Evolutionary conservation across 805 yeast genomes (phyloP), one percentile per base, ranked within the genome.

Genomic region (Zygosaccharomyces lentus): DNA sequence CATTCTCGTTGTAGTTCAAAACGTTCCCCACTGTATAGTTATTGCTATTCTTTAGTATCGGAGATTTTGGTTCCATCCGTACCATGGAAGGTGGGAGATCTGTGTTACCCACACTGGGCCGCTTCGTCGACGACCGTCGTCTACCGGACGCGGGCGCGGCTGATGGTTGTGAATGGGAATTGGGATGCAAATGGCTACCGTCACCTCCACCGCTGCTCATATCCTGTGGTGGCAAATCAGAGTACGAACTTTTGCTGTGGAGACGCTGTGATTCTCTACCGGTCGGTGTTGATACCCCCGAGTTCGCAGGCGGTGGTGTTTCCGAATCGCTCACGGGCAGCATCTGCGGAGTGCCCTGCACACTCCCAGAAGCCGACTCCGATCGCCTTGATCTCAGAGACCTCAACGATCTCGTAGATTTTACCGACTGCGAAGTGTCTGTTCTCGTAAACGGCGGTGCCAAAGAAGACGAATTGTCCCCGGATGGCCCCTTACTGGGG

Each of bases 41-140:
- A 15, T 47, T 47, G 45, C 57, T 60, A 45, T 74, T 76, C 53
- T 81, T 72, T 54, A 85, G 71, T 48, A 85, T 85, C 2, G 93
- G 90, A 44, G 81, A 80, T 56, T 79, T 83, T 15, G 93, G 91
- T 54, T 76, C 84, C 48, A 80, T 69, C 51, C 78, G 81, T 29
- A 76, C 70, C 89, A 84, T 81, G 31, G 86, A 79, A 13, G 84
- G 80, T 13, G 88, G 87, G 45, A 81, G 66, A 46, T 68, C 70
- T 3, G 63, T 52, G 21, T 61, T 59, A 4, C 61, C 51, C 23
- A 62, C 59, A 40, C 70, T 70, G 2, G 71, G 56, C 39, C 64
- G 54, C 38, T 60, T 56, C 3, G 53, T 51, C 9, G 52, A 48
- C 12, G 54, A 45, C n/a, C 43, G 47, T 31, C 46, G 49, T 24